Percentiles rank a stretch among this genome's conserved stretches.
These are phyloP conservation scores for Diplodia seriata DNA, from an alignment of 2,329 filamentous ascomycete genomes.

Conservation along the genomic window DNA sequence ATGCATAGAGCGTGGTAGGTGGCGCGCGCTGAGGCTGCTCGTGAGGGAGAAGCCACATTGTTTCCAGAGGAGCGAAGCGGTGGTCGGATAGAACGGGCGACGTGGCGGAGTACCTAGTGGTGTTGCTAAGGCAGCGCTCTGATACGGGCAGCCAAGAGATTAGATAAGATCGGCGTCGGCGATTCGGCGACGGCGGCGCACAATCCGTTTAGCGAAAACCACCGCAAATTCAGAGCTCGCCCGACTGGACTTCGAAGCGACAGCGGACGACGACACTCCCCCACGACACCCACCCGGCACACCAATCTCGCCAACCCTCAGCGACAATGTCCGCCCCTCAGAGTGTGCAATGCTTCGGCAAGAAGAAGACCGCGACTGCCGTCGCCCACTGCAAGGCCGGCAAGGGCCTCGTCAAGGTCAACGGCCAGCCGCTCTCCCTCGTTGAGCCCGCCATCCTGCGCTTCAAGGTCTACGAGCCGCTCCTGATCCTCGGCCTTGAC, in stretches of 20 bases:
- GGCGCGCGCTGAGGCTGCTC: slow-evolving; percentile 16
- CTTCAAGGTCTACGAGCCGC: slow-evolving; percentile 99
- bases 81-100: too few relatives aligned
- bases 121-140: not conserved
- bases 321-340: slow-evolving; percentile 72
- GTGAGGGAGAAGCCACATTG: slow-evolving; percentile 14
- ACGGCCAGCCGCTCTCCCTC: slow-evolving; percentile 92
- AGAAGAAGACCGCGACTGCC: slow-evolving; percentile 73
- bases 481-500: slow-evolving; percentile 95
- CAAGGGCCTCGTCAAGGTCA: slow-evolving; percentile 96
- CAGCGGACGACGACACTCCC: slow-evolving; percentile 30
- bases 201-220: slow-evolving; percentile 33
- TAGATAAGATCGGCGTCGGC: slow-evolving; percentile 32
- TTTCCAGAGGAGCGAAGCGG: not conserved
- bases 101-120: not conserved
- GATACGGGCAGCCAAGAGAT: not conserved
- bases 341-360: slow-evolving; percentile 92
- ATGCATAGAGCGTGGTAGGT: slow-evolving; percentile 48
- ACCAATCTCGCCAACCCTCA: slow-evolving; percentile 36
- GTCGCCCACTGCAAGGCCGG: slow-evolving; percentile 92
- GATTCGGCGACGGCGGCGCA: slow-evolving; percentile 26
- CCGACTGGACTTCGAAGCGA: slow-evolving; percentile 31
- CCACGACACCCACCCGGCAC: slow-evolving; percentile 31
- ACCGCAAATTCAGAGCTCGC: slow-evolving; percentile 30
- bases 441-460: slow-evolving; percentile 96